Evolutionary conservation across 164 flowering plant species (phyloP).

Genomic region (Liriodendron chinense): DNA sequence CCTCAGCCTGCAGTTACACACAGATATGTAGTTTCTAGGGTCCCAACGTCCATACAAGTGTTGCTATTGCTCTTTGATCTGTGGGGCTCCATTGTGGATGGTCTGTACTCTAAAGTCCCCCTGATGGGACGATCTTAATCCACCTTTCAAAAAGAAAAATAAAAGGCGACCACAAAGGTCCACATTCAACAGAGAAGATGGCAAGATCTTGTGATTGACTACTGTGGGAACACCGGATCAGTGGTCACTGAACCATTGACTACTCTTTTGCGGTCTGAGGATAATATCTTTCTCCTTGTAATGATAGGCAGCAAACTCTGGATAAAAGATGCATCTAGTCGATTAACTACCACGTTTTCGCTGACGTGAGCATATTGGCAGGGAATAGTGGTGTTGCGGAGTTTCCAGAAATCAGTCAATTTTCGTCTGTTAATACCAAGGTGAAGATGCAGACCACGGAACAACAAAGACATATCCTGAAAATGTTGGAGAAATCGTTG

Average conservation of each 20-base stretch:
- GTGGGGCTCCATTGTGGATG: neutral
- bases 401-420: slow-evolving; percentile 29
- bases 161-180: neutral
- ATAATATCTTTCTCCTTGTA: neutral
- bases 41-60: too few relatives aligned
- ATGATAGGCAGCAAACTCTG: neutral
- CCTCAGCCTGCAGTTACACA: too few relatives aligned
- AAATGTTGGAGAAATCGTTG: slow-evolving; percentile 91
- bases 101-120: neutral
- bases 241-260: neutral
- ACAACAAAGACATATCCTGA: slow-evolving; percentile 62
- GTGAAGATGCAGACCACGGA: slow-evolving; percentile 61
- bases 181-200: neutral
- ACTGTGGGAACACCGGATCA: neutral
- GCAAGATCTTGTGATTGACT: neutral
- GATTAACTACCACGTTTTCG: neutral
- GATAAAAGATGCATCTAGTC: neutral
- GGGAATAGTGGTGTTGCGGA: slow-evolving; percentile 35
- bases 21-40: too few relatives aligned
- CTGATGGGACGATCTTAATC: neutral
- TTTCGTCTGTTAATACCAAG: slow-evolving; percentile 29
- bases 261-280: neutral
- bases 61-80: neutral
- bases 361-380: slow-evolving; percentile 29
- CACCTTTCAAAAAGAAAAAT: neutral